Base-by-base conservation (phyloP, 345 rosid genomes). In the Isatis tinctoria region DNA sequence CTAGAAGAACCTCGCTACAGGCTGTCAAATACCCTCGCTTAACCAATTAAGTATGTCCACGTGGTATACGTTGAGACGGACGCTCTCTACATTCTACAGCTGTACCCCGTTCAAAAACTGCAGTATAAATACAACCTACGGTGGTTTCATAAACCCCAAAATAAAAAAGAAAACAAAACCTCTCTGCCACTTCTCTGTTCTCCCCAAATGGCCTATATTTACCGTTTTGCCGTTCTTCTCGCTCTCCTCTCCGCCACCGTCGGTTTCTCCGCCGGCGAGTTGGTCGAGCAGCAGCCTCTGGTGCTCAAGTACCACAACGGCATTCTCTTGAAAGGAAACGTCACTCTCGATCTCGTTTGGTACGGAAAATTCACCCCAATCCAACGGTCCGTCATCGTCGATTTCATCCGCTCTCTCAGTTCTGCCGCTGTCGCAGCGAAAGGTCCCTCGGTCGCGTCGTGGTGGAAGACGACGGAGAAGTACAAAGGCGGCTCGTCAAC, bases 401-500 rank as follows among this genome's bases (percentile, higher is more conserved):
- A 91, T 60, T 91, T 91, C 85, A 57, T 94, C 79, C 80, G 75
- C 72, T 93, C 97, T 3, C 67, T 93, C 13, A 81, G 27, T 75
- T 67, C 78, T 13, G 2, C 37, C 43, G 3, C 61, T 12, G 28
- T 77, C 17, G 18, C 68, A 1, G 35, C 72, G 1, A 78, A 79
- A 0, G 65, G 6, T 4, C 95, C 93, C 9, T 85, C 98, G 45
- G 70, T 83, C 5, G 73, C 88, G 0, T 81, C 88, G 3, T 94
- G 98, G 98, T 94, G 96, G 98, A 80, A 78, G 39, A 90, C 88
- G 6, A 94, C 96, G 4, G 91, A 85, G 74, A 90, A 86, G 67
- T 91, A 88, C 85, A 83, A 68, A 37, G 76, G 79, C 13, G 91
- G 95, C 12, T 27, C 84, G 9, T 76, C 85, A 20, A 72, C 17